Conservation (phyloP, 345 rosid genomes). For the Toxicodendron radicans region DNA sequence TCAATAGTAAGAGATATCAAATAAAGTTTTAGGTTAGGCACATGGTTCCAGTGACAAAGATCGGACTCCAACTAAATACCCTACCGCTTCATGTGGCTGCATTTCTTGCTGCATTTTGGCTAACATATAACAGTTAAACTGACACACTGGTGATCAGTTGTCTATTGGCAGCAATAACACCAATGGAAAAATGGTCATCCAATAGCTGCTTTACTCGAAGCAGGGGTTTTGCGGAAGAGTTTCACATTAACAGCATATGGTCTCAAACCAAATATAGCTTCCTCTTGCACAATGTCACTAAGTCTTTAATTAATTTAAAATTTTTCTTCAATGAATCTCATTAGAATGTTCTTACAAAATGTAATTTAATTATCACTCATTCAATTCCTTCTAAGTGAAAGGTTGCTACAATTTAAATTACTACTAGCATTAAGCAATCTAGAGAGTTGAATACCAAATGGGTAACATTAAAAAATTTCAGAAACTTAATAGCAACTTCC, state of each 20-base stretch:
- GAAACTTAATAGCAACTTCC: not conserved
- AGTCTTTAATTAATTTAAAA: no score
- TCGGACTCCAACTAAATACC: not conserved
- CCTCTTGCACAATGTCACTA: not conserved
- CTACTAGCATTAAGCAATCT: no score
- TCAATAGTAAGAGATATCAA: not conserved
- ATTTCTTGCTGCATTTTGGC: not conserved
- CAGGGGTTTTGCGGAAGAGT: no score
- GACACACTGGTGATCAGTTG: not conserved
- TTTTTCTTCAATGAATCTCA: no score
- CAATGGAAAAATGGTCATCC: not conserved
- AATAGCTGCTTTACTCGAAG: not conserved
- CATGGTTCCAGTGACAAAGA: not conserved
- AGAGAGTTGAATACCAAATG: no score
- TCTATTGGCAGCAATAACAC: not conserved
- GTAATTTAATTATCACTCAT: no score
- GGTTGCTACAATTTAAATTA: no score
- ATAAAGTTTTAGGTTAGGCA: not conserved
- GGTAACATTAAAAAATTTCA: no score
- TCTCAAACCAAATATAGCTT: no score
- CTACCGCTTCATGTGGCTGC: not conserved
- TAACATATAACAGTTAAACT: not conserved
- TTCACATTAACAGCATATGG: no score
- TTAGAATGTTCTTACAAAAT: no score
- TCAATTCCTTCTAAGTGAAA: no score